Percentiles rank a stretch among this genome's conserved stretches.
Conservation (phyloP, 2,329 filamentous ascomycete genomes). For the Nothophoma quercina region DNA sequence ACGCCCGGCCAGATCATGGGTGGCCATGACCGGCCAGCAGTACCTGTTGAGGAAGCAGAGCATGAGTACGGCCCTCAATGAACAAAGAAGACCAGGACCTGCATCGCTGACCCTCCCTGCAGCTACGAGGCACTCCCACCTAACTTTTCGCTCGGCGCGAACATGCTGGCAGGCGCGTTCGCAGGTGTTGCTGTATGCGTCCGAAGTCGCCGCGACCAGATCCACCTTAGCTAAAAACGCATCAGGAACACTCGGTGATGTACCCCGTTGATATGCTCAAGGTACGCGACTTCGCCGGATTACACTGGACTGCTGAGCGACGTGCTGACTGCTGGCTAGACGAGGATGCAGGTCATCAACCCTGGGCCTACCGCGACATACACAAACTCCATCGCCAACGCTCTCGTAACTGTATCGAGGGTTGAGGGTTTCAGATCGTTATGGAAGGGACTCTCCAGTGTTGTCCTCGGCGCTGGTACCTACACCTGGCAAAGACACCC, state of each 20-base stretch:
- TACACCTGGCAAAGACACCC: slow-evolving; percentile 13
- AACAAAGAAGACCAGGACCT: slow-evolving; percentile 4
- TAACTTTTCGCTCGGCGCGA: slow-evolving; percentile 91
- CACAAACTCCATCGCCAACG: slow-evolving; percentile 82
- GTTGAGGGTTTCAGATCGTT: slow-evolving; percentile 89
- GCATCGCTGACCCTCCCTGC: slow-evolving; percentile 32
- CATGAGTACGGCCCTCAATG: slow-evolving; percentile 47
- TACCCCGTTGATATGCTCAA: slow-evolving; percentile 98
- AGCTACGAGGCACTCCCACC: slow-evolving; percentile 93
- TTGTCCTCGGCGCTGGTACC: slow-evolving; percentile 89
- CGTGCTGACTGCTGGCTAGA: slow-evolving; percentile 63
- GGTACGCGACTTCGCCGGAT: slow-evolving; percentile 62
- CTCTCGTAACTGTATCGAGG: slow-evolving; percentile 88
- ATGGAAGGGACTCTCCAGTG: slow-evolving; percentile 96
- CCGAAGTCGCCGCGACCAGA: slow-evolving; percentile 20
- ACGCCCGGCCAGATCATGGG: slow-evolving; percentile 50
- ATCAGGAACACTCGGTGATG: slow-evolving; percentile 96
- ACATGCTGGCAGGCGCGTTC: slow-evolving; percentile 96
- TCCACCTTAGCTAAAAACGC: slow-evolving; percentile 32
- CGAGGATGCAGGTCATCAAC: slow-evolving; percentile 96
- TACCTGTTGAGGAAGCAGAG: slow-evolving; percentile 48
- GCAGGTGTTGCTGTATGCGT: slow-evolving; percentile 86
- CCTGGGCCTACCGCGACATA: slow-evolving; percentile 82
- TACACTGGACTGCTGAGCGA: not conserved
- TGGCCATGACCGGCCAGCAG: slow-evolving; percentile 49